phyloP scores from a whole-genome alignment of 2,329 filamentous ascomycete species.

The Domatiomyces globalis region DNA sequence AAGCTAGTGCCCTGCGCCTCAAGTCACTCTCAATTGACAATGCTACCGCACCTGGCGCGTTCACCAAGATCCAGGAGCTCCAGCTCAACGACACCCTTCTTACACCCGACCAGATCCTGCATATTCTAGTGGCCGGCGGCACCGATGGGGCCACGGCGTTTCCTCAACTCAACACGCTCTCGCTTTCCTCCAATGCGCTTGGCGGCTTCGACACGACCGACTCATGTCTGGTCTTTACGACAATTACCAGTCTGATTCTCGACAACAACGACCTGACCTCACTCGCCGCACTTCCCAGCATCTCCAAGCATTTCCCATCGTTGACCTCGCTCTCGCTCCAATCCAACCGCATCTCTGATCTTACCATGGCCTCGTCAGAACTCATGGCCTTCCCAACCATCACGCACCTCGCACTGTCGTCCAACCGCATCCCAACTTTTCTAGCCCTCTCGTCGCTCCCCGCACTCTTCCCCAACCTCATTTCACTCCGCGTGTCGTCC shows the following conservation, averaged over 20 bases:
- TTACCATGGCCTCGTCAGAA: constrained; percentile 2
- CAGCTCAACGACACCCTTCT: constrained; percentile 54
- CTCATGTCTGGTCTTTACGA: constrained; percentile 23
- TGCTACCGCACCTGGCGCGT: constrained; percentile 5
- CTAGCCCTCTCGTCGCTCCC: constrained; percentile 56
- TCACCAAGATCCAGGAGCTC: constrained; percentile 39
- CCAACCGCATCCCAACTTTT: constrained; percentile 58
- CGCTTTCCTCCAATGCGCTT: constrained; percentile 12
- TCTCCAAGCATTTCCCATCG: constrained; percentile 43
- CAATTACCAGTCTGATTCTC: constrained; percentile 34
- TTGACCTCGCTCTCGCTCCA: constrained; percentile 49
- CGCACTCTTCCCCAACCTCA: constrained; percentile 55
- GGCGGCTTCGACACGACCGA: constrained; percentile 3
- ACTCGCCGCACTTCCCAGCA: constrained; percentile 28
- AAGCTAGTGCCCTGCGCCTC: constrained; percentile 30
- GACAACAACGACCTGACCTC: constrained; percentile 32
- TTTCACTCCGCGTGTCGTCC: constrained; percentile 62
- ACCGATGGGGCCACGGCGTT: constrained; percentile 2
- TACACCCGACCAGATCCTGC: constrained; percentile 48
- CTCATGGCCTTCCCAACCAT: constrained; percentile 40
- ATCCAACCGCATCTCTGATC: constrained; percentile 50
- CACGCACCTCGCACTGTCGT: constrained; percentile 57
- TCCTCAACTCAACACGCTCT: constrained; percentile 11
- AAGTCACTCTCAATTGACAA: constrained; percentile 1
- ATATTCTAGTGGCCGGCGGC: constrained; percentile 6